phyloP scores from a whole-genome alignment of 176 grass and related monocot genomes.

The Luzula sylvatica region DNA sequence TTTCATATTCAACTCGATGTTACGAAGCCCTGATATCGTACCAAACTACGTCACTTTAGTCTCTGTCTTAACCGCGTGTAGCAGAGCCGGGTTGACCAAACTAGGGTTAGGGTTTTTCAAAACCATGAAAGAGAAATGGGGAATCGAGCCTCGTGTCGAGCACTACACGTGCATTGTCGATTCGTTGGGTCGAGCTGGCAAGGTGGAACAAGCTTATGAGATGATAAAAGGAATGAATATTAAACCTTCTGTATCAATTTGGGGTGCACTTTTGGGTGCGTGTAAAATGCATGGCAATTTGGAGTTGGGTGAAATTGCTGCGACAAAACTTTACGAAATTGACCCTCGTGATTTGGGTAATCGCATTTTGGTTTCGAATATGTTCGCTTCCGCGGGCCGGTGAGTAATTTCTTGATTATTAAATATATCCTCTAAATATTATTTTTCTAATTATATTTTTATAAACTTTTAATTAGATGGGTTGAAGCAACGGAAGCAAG shows the following conservation, averaged over 20 bases:
- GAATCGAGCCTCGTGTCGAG: constrained; percentile 50
- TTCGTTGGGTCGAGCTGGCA: constrained; percentile 64
- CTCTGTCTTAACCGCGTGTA: constrained; percentile 54
- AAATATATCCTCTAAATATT: too few relatives aligned
- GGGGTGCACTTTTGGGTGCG: constrained; percentile 68
- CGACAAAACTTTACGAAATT: constrained; percentile 66
- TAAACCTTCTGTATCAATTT: constrained; percentile 53
- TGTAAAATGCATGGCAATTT: constrained; percentile 78
- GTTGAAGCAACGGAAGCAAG: constrained; percentile 59
- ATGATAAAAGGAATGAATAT: constrained; percentile 64
- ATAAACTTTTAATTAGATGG: constrained; percentile 54
- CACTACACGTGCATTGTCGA: constrained; percentile 84
- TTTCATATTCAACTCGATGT: constrained; percentile 51
- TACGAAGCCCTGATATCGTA: constrained; percentile 23
- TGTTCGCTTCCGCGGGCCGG: constrained; percentile 75
- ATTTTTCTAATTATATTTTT: background rate
- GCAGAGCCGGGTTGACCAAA: constrained; percentile 58
- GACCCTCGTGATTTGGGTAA: constrained; percentile 70
- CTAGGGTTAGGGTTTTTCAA: constrained; percentile 54
- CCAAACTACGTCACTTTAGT: constrained; percentile 75
- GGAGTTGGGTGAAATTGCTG: constrained; percentile 58
- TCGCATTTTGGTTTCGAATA: constrained; percentile 73
- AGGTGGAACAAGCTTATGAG: constrained; percentile 66
- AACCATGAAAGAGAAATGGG: constrained; percentile 57
- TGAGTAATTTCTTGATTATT: constrained; percentile 9